Percentiles rank a stretch among this genome's conserved stretches.
phyloP scores from a whole-genome alignment of 2,329 filamentous ascomycete genomes.

The Botrytis elliptica region DNA sequence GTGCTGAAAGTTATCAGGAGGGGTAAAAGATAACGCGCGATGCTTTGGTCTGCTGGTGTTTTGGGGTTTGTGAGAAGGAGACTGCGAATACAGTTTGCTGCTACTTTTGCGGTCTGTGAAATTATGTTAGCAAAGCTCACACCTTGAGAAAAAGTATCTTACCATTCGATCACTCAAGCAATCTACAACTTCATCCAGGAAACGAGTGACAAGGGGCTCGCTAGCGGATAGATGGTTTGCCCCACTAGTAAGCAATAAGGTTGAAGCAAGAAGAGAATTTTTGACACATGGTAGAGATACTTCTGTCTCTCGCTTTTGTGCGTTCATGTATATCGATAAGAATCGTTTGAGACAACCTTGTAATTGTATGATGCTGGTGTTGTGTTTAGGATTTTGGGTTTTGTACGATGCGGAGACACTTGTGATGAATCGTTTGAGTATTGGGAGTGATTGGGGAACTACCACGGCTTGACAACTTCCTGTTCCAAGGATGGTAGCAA shows the following conservation, averaged over 20 bases:
- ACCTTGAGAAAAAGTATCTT: constrained; percentile 28
- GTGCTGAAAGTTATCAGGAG: constrained; percentile 74
- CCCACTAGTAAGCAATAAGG: constrained; percentile 82
- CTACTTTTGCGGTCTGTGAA: constrained; percentile 76
- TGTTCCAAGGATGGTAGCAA: constrained; percentile 87
- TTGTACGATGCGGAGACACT: constrained; percentile 60
- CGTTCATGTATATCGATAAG: constrained; percentile 72
- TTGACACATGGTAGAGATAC: constrained; percentile 85
- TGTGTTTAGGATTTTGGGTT: constrained; percentile 42
- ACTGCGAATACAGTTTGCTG: constrained; percentile 84
- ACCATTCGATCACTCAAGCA: constrained; percentile 78
- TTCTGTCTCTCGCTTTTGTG: constrained; percentile 71
- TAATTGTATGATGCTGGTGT: constrained; percentile 54
- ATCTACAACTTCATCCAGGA: constrained; percentile 79
- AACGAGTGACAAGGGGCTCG: constrained; percentile 72
- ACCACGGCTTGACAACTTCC: constrained; percentile 84
- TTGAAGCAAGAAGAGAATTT: constrained; percentile 84
- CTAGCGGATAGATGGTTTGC: constrained; percentile 69
- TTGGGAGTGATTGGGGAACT: constrained; percentile 84
- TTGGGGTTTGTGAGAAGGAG: constrained; percentile 67
- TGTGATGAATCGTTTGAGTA: constrained; percentile 85
- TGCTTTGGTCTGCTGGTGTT: constrained; percentile 66
- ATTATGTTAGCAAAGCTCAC: constrained; percentile 18
- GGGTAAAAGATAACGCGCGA: constrained; percentile 73
- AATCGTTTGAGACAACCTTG: constrained; percentile 81